Evolutionary conservation across 371 early-diverging fungal genomes (phyloP).

Genomic region (Ordospora pajunii): DNA sequence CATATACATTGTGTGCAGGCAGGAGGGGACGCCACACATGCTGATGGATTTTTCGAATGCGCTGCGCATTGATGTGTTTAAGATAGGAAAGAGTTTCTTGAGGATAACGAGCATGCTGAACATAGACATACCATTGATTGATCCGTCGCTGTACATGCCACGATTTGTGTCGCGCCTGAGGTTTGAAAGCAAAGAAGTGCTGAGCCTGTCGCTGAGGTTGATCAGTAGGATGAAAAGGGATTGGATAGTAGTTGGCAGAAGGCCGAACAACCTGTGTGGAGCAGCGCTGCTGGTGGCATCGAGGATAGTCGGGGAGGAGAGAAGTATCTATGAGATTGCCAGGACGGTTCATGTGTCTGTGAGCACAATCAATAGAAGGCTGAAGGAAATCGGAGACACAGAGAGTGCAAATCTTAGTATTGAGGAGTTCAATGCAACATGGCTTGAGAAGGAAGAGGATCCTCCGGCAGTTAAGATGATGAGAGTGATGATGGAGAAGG

Average conservation of each 20-base stretch:
- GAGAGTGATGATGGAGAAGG: slow-evolving; percentile 52
- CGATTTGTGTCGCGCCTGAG: slow-evolving; percentile 80
- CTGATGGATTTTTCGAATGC: slow-evolving; percentile 91
- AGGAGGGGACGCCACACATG: slow-evolving; percentile 77
- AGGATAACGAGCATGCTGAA: slow-evolving; percentile 69
- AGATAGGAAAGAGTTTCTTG: slow-evolving; percentile 79
- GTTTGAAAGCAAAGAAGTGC: slow-evolving; percentile 73
- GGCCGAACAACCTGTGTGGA: slow-evolving; percentile 95
- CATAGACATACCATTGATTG: slow-evolving; percentile 74
- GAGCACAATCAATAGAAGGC: slow-evolving; percentile 72
- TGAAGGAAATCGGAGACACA: slow-evolving; percentile 77
- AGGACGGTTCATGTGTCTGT: slow-evolving; percentile 81
- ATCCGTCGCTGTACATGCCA: slow-evolving; percentile 85
- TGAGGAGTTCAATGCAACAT: slow-evolving; percentile 73
- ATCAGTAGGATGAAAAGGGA: slow-evolving; percentile 89
- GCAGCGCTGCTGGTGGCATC: slow-evolving; percentile 83
- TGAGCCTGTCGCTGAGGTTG: slow-evolving; percentile 72
- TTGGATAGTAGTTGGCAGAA: slow-evolving; percentile 88
- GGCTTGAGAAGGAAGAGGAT: slow-evolving; percentile 74
- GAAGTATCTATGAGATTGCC: slow-evolving; percentile 76
- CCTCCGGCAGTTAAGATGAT: slow-evolving; percentile 66
- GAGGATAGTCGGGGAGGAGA: slow-evolving; percentile 78
- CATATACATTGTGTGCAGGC: slow-evolving; percentile 84
- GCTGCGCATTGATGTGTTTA: slow-evolving; percentile 72
- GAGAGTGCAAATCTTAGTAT: slow-evolving; percentile 74